Evolutionary conservation across 139 green algal genomes (phyloP).

Genomic region (Coccomyxa sp.): DNA sequence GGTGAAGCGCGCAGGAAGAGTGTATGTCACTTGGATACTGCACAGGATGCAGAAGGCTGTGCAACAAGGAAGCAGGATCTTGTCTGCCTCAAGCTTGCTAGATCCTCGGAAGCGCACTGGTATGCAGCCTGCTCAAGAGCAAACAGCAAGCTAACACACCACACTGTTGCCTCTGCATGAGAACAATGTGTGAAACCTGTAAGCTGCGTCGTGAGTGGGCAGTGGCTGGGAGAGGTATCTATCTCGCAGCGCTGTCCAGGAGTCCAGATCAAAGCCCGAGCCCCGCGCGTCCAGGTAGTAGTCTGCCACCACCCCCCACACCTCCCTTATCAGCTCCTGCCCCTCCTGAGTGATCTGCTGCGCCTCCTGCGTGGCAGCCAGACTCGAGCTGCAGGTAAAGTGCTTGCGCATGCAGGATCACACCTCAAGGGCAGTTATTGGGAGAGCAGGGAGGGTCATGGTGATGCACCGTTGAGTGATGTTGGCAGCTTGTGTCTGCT

Average conservation of each 20-base stretch:
- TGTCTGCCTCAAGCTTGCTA: background rate
- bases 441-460: too few species aligned
- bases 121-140: too few species aligned
- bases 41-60: background rate
- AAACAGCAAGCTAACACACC: too few species aligned
- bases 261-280: conserved; percentile 42
- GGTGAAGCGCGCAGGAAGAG: background rate
- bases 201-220: conserved; percentile 6
- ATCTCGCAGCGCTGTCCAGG: conserved; percentile 38
- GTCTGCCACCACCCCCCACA: conserved; percentile 66
- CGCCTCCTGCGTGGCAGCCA: background rate
- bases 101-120: background rate
- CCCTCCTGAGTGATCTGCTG: background rate
- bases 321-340: conserved; percentile 48
- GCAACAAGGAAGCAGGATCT: background rate
- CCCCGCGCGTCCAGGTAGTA: conserved; percentile 72
- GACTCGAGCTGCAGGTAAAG: too few species aligned
- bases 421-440: too few species aligned
- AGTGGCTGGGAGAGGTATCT: conserved; percentile 21
- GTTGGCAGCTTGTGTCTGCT: too few species aligned
- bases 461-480: too few species aligned
- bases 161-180: background rate
- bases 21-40: background rate
- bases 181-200: conserved; percentile 10
- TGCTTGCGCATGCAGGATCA: too few species aligned